Evolutionary conservation across 352 stramenopile species (phyloP).

Genomic region (Phytophthora gonapodyides): DNA sequence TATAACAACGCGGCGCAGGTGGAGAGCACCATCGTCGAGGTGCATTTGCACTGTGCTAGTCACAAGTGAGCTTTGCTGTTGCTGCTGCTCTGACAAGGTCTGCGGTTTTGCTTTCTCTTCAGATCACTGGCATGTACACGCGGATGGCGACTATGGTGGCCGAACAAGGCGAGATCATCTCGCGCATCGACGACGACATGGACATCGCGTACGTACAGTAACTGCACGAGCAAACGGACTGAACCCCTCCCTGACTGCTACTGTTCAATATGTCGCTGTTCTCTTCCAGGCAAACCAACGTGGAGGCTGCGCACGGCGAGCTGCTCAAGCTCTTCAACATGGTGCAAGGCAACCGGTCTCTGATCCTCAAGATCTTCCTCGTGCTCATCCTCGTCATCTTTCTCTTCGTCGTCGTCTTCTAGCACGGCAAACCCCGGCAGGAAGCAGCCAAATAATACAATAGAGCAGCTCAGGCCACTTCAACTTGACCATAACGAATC

Average conservation of each 20-base stretch:
- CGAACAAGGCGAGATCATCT: conserved; percentile 81
- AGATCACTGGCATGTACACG: conserved; percentile 90
- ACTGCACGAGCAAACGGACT: no score
- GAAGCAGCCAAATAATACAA: conserved; percentile 18
- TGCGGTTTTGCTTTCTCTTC: neutral
- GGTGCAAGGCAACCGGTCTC: conserved; percentile 74
- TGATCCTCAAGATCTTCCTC: conserved; percentile 89
- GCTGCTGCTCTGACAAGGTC: neutral
- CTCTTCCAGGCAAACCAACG: conserved; percentile 65
- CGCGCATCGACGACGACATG: conserved; percentile 88
- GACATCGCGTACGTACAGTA: conserved; percentile 72
- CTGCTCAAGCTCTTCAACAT: conserved; percentile 88
- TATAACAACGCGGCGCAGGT: conserved; percentile 80
- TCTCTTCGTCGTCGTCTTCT: conserved; percentile 86
- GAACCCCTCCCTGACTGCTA: no score
- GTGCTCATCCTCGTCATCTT: conserved; percentile 84
- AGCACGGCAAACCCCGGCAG: conserved; percentile 5
- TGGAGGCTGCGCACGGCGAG: conserved; percentile 71
- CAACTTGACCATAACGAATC: conserved; percentile 16
- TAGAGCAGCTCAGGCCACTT: conserved; percentile 18
- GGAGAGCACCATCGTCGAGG: conserved; percentile 86
- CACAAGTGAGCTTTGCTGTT: neutral
- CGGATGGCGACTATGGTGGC: conserved; percentile 85
- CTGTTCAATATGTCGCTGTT: neutral
- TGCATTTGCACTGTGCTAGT: conserved; percentile 21